phyloP scores from a whole-genome alignment of 2,329 filamentous ascomycete genomes.

The Calonectria hawksworthii region DNA sequence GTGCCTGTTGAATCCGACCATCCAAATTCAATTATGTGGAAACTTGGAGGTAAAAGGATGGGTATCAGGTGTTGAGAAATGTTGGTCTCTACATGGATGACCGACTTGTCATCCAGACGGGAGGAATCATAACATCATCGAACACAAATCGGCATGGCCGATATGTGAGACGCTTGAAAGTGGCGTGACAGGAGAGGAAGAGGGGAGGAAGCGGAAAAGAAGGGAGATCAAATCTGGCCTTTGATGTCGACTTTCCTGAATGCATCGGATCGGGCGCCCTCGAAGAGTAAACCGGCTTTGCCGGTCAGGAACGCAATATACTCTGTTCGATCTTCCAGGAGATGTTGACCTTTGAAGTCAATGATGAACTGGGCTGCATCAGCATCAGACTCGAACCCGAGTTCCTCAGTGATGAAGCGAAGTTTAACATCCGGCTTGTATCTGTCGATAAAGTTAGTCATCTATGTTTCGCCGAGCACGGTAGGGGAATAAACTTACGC shows the following conservation, averaged over 20 bases:
- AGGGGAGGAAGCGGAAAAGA: constrained; percentile 18
- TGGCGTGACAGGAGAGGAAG: constrained; percentile 18
- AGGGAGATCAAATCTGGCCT: constrained; percentile 82
- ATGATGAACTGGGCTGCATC: constrained; percentile 93
- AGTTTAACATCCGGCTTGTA: constrained; percentile 93
- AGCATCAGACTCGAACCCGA: constrained; percentile 93
- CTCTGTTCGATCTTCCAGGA: constrained; percentile 83
- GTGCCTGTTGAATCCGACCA: constrained; percentile 11
- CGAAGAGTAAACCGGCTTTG: constrained; percentile 82
- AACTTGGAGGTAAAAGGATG: constrained; percentile 35
- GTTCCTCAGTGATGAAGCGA: constrained; percentile 93
- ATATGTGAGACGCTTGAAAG: constrained; percentile 27
- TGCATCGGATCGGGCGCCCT: constrained; percentile 78
- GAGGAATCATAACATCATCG: constrained; percentile 37
- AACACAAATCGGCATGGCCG: constrained; percentile 31
- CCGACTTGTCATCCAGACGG: constrained; percentile 32
- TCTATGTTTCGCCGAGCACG: constrained; percentile 41
- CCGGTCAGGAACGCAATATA: constrained; percentile 80
- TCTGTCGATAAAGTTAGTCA: constrained; percentile 68
- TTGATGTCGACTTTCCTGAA: constrained; percentile 96
- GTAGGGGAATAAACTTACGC: constrained; percentile 74
- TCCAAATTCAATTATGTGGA: constrained; percentile 30
- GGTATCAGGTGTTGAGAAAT: constrained; percentile 42
- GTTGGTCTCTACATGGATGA: constrained; percentile 44
- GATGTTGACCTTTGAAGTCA: constrained; percentile 80